These are phyloP conservation scores for Cucurbita maxima DNA, from an alignment of 306 rosid species.

Conservation along the genomic window DNA sequence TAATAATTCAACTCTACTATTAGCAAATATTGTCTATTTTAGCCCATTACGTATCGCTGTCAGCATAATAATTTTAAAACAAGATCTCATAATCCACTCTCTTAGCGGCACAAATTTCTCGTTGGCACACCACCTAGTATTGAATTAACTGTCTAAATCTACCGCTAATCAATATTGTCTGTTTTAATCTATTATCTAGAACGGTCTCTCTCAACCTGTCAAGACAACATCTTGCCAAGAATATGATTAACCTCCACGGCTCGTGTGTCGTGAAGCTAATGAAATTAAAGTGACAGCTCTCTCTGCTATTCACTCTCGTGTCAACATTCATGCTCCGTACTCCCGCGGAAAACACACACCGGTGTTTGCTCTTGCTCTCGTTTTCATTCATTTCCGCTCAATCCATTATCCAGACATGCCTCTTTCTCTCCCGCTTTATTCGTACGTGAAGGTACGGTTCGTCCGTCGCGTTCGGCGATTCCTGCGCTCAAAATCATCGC, in stretches of 20 bases:
- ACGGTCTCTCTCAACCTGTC: no score
- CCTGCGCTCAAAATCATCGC: slow-evolving; percentile 39
- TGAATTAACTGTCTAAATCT: no score
- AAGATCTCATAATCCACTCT: no score
- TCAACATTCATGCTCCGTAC: neutral
- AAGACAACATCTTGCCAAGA: neutral
- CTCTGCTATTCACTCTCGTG: neutral
- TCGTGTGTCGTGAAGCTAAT: neutral
- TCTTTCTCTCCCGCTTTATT: slow-evolving; percentile 28
- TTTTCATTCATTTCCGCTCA: neutral
- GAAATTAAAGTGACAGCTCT: neutral
- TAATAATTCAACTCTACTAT: no score
- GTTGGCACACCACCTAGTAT: no score
- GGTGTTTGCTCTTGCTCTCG: neutral
- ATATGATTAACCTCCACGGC: neutral
- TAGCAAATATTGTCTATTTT: no score
- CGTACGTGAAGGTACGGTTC: slow-evolving; percentile 49
- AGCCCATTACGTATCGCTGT: no score
- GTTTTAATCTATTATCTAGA: no score
- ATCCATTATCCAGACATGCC: slow-evolving; percentile 22
- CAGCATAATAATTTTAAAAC: no score
- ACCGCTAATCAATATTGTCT: no score
- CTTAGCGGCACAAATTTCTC: no score
- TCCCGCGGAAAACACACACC: neutral
- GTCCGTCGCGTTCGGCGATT: slow-evolving; percentile 42